Evolutionary conservation across 768 basidiomycete genomes (phyloP).

Genomic region (Xerocomus spinulosus): DNA sequence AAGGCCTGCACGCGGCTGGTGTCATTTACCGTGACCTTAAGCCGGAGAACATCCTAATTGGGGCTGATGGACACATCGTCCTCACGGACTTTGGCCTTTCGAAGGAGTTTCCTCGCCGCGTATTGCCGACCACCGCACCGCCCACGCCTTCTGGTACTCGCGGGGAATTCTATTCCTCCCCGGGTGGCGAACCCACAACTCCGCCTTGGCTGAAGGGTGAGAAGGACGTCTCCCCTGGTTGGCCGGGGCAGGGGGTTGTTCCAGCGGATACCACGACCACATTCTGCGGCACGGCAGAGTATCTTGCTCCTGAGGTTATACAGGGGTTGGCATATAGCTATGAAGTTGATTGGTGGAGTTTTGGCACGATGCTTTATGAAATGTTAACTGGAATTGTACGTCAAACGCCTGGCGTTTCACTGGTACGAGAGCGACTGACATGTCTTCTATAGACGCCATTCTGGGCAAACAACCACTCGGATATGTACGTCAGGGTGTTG

Average conservation of each 20-base stretch:
- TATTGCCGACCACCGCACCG: slow-evolving; percentile 43
- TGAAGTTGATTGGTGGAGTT: slow-evolving; percentile 97
- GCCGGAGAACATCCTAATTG: slow-evolving; percentile 95
- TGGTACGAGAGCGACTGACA: slow-evolving; percentile 15
- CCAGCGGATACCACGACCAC: slow-evolving; percentile 69
- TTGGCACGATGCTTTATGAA: slow-evolving; percentile 97
- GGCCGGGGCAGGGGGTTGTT: slow-evolving; percentile 51
- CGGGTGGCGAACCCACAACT: slow-evolving; percentile 39
- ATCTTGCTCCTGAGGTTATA: slow-evolving; percentile 95
- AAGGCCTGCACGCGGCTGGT: slow-evolving; percentile 88
- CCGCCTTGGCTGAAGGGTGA: slow-evolving; percentile 79
- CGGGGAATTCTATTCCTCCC: slow-evolving; percentile 52
- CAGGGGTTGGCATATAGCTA: slow-evolving; percentile 87
- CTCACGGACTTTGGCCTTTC: slow-evolving; percentile 96
- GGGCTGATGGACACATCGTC: slow-evolving; percentile 91
- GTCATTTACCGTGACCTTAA: slow-evolving; percentile 98
- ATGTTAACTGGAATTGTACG: slow-evolving; percentile 92
- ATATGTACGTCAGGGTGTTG: slow-evolving; percentile 91
- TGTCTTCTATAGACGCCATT: slow-evolving; percentile 67
- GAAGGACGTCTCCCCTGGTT: slow-evolving; percentile 49
- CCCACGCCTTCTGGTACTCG: slow-evolving; percentile 52
- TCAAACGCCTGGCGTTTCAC: slow-evolving; percentile 3
- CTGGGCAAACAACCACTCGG: slow-evolving; percentile 88
- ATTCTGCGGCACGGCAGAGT: slow-evolving; percentile 96
- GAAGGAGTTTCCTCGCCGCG: slow-evolving; percentile 76